Evolutionary conservation across 2,329 filamentous ascomycete genomes (phyloP).

Genomic region (Clarireedia paspali): DNA sequence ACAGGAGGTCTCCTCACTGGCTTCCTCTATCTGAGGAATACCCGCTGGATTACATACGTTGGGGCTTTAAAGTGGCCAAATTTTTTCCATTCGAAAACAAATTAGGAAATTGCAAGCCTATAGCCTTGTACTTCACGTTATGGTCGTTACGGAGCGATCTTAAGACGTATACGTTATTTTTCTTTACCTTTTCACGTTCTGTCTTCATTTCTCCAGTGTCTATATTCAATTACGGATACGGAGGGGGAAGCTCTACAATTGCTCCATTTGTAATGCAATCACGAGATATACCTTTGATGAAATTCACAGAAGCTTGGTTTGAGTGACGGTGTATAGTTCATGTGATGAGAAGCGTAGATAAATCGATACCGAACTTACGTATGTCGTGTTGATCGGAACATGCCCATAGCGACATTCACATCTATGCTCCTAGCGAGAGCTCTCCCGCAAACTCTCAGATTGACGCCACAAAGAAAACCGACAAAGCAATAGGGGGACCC

Average conservation of each 20-base stretch:
- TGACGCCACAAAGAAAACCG: too few species aligned
- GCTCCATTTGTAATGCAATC: conserved; percentile 2
- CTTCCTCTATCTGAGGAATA: too few species aligned
- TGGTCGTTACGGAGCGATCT: not conserved
- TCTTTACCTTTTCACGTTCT: not conserved
- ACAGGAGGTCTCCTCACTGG: too few species aligned
- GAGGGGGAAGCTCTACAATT: not conserved
- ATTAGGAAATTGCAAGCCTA: not conserved
- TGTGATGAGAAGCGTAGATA: not conserved
- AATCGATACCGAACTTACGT: too few species aligned
- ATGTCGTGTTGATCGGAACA: too few species aligned
- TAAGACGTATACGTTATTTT: not conserved
- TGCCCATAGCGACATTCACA: too few species aligned
- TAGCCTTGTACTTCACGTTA: too few species aligned
- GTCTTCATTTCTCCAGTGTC: not conserved
- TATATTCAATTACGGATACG: not conserved
- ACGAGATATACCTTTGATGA: conserved; percentile 6
- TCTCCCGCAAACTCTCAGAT: too few species aligned
- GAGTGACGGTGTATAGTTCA: not conserved
- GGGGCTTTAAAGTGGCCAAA: too few species aligned
- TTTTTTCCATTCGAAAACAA: not conserved
- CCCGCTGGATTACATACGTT: too few species aligned
- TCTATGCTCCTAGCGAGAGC: too few species aligned
- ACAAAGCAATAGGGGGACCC: too few species aligned
- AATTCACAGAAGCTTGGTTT: not conserved